Evolutionary conservation across 257 asterid genomes (phyloP), one percentile per base, ranked within the genome.

Genomic region (Solanum chilense): DNA sequence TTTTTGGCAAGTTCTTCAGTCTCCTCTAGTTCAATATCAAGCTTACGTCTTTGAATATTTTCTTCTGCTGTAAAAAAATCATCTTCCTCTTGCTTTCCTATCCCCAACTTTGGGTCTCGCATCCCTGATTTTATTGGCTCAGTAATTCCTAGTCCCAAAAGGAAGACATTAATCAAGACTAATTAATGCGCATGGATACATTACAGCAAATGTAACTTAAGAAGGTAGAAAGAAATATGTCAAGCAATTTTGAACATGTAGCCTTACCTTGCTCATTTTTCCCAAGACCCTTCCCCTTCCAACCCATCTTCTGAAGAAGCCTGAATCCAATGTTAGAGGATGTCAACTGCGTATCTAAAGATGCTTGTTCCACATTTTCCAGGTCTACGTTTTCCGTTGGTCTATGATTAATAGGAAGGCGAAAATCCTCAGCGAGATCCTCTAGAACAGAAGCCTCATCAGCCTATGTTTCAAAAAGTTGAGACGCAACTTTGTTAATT

Each of bases 261-360:
- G 68, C 42, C 25, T 44, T 89, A 97, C 99, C 99, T 94, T 95
- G 99, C 89, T 97, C 99, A 87, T 97, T 90, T 91, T 95, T 97
- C 87, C 99, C 99, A 77, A 97, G 96, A 76, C 99, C 99, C 90
- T 96, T 96, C 70, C 99, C 99, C 91, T 94, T 97, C 99, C 99
- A 97, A 70, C 99, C 99, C 99, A 97, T 97, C 94, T 95, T 97
- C 89, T 97, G 99, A 41, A 97, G 97, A 88, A 97, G 99, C 92
- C 93, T 93, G 90, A 93, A 97, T 66, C 99, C 99, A 41, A 96
- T 87, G 87, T 97, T 97, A 31, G 99, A 90, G 87, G 99, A 93
- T 16, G 96, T 58, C 89, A 97, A 90, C 83, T 92, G 97, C 18
- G 92, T 92, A 82, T 97, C 99, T 85, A 97, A 89, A 20, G 99